Conservation (phyloP, 176 grass and related monocot genomes). For the Bromus sterilis region DNA sequence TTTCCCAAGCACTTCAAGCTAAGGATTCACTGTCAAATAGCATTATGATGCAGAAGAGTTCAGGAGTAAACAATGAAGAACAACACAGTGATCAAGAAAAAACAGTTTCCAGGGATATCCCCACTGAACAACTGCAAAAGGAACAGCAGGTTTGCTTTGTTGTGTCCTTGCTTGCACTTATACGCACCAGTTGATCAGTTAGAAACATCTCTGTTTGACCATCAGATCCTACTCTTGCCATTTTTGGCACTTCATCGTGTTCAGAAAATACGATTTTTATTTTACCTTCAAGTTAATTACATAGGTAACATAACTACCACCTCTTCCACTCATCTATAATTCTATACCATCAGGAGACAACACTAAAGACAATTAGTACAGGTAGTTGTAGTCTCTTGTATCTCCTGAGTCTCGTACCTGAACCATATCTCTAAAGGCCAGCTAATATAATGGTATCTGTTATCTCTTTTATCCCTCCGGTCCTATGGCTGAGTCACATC, state of each 20-base stretch:
- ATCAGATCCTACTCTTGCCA: background rate
- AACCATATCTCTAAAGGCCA: background rate
- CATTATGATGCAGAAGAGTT: conserved; percentile 29
- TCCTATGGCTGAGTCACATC: background rate
- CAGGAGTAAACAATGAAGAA: conserved; percentile 33
- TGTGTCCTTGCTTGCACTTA: conserved; percentile 10
- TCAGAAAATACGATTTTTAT: background rate
- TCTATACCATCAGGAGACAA: background rate
- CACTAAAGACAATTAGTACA: background rate
- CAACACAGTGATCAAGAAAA: conserved; percentile 40
- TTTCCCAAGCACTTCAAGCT: conserved; percentile 55
- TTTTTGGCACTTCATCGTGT: background rate
- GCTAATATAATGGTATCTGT: background rate
- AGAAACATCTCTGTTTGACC: background rate
- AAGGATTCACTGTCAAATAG: conserved; percentile 42
- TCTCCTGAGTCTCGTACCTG: background rate
- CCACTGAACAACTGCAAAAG: conserved; percentile 32
- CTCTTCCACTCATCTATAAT: background rate
- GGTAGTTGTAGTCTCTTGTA: background rate
- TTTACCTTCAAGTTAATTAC: background rate
- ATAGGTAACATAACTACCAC: background rate
- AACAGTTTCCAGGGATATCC: conserved; percentile 20
- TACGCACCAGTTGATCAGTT: background rate
- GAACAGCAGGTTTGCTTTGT: conserved; percentile 42
- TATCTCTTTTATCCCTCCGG: background rate